These are phyloP conservation scores for Microthyrium microscopicum DNA, from an alignment of 2,329 filamentous ascomycete species.

Conservation along the genomic window DNA sequence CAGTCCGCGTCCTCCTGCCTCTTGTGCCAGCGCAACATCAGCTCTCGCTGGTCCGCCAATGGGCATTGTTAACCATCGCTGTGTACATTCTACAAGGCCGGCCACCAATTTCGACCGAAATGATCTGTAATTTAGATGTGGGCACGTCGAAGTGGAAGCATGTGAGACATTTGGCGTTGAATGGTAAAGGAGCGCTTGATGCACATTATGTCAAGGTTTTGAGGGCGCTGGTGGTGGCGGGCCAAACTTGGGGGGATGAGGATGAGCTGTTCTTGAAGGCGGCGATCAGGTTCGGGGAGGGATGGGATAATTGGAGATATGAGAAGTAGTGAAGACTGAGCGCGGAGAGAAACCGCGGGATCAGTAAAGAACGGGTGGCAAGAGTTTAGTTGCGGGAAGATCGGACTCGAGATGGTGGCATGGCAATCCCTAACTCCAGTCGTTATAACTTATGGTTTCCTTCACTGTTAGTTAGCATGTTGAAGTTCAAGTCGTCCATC, in stretches of 20 bases:
- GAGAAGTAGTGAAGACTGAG: too few relatives aligned
- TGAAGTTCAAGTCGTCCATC: too few relatives aligned
- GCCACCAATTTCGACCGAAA: slow-evolving; percentile 52
- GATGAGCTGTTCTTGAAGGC: slow-evolving; percentile 49
- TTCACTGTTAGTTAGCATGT: too few relatives aligned
- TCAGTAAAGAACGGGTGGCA: too few relatives aligned
- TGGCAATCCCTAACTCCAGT: too few relatives aligned
- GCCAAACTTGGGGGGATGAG: slow-evolving; percentile 56
- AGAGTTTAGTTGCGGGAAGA: too few relatives aligned
- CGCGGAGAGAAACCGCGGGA: too few relatives aligned
- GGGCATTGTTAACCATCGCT: slow-evolving; percentile 71
- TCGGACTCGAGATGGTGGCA: too few relatives aligned
- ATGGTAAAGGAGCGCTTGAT: slow-evolving; percentile 51
- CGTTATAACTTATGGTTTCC: too few relatives aligned
- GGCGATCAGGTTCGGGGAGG: slow-evolving; percentile 55
- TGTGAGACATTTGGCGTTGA: slow-evolving; percentile 54
- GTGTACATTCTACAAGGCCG: slow-evolving; percentile 63
- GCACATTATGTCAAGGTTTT: slow-evolving; percentile 64
- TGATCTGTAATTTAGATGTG: slow-evolving; percentile 43
- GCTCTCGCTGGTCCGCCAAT: slow-evolving; percentile 58
- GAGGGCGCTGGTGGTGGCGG: slow-evolving; percentile 58
- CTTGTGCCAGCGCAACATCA: slow-evolving; percentile 59
- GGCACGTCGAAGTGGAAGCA: slow-evolving; percentile 58
- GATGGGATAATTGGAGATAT: slow-evolving; percentile 58
- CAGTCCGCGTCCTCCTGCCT: slow-evolving; percentile 70